Evolutionary conservation across 768 basidiomycete species (phyloP).

Genomic region (Serendipita sp.): DNA sequence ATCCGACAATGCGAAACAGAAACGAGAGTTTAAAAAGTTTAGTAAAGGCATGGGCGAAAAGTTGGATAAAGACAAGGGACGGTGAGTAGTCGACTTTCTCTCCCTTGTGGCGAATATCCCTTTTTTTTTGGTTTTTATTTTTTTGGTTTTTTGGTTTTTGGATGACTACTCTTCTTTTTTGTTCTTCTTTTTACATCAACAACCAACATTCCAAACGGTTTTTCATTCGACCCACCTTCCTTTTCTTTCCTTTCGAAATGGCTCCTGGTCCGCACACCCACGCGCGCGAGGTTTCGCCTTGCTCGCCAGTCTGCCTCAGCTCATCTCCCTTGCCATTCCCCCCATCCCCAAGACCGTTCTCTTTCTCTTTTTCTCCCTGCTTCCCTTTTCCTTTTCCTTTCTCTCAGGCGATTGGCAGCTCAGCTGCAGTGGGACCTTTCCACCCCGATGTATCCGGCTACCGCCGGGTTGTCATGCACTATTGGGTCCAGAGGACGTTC

Average conservation of each 20-base stretch:
- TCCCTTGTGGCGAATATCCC: constrained; percentile 11
- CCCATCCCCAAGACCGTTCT: neutral
- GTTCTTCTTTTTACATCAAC: neutral
- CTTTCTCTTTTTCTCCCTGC: neutral
- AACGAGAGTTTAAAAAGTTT: constrained; percentile 80
- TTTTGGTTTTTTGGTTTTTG: neutral
- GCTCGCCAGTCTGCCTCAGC: neutral
- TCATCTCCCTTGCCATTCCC: neutral
- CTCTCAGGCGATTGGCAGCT: neutral
- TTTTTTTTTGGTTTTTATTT: neutral
- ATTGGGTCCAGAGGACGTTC: too few relatives aligned
- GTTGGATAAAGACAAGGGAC: constrained; percentile 81
- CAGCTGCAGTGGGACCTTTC: neutral
- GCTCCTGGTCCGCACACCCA: neutral
- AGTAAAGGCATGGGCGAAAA: constrained; percentile 83
- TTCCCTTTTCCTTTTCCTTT: neutral
- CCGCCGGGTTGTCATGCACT: too few relatives aligned
- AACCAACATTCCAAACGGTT: neutral
- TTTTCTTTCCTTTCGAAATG: neutral
- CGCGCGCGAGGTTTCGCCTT: neutral
- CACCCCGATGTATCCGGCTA: too few relatives aligned
- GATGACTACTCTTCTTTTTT: neutral
- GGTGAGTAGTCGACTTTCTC: constrained; percentile 31
- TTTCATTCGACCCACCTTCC: neutral
- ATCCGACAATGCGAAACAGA: constrained; percentile 73